A percentile compares a stretch with the other conserved stretches of the same genome.
phyloP scores from a whole-genome alignment of 345 rosid species.

The Mercurialis annua region DNA sequence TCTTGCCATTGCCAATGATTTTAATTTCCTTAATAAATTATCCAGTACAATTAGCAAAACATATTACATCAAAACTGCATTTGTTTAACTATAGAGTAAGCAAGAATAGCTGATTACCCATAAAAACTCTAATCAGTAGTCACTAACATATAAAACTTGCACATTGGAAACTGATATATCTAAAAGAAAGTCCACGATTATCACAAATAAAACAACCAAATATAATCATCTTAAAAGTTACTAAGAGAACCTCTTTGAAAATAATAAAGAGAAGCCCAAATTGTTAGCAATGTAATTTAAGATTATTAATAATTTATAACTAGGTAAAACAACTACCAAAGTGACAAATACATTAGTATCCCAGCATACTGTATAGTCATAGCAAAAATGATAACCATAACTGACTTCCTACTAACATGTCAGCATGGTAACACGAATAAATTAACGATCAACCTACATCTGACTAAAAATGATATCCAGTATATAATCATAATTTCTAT shows the following conservation, averaged over 20 bases:
- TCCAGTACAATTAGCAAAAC: constrained; percentile 1
- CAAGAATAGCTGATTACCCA: not conserved
- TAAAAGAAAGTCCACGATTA: not conserved
- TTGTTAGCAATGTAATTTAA: not conserved
- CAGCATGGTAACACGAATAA: not conserved
- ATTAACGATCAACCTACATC: not conserved
- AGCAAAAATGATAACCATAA: not conserved
- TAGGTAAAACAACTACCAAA: not conserved
- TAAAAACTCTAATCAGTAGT: not conserved
- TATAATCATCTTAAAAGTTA: not conserved
- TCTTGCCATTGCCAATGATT: too few relatives aligned
- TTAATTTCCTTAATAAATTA: not conserved
- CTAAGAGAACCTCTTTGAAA: not conserved
- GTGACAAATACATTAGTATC: not conserved
- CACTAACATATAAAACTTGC: not conserved
- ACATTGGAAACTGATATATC: not conserved
- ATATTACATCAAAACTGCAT: not conserved
- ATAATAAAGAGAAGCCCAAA: not conserved
- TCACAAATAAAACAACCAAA: not conserved
- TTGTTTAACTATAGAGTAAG: not conserved
- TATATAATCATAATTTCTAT: not conserved
- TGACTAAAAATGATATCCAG: not conserved
- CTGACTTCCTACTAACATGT: not conserved
- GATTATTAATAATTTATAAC: not conserved
- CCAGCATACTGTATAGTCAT: not conserved